A percentile compares a stretch with the other conserved stretches of the same genome.
Evolutionary conservation across 345 rosid genomes (phyloP).

Genomic region (Nasturtium officinale): DNA sequence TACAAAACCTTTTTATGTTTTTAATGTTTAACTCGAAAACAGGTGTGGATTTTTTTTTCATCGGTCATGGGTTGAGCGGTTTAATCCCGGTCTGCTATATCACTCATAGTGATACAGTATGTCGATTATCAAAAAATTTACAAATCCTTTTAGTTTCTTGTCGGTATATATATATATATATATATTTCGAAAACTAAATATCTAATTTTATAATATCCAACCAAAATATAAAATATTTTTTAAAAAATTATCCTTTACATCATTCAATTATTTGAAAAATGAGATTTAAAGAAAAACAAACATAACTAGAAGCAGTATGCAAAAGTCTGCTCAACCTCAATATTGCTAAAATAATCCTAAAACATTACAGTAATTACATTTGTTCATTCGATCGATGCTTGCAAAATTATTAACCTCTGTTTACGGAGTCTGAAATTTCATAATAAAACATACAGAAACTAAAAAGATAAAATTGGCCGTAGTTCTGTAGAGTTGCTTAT

Average conservation of each 20-base stretch:
- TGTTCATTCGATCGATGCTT: background rate
- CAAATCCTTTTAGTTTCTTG: background rate
- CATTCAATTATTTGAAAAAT: slow-evolving; percentile 1
- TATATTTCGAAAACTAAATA: background rate
- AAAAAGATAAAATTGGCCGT: slow-evolving; percentile 2
- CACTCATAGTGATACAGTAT: background rate
- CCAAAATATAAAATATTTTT: too few relatives aligned
- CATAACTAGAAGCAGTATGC: too few relatives aligned
- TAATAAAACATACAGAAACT: background rate
- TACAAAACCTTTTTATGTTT: background rate
- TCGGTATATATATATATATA: too few relatives aligned
- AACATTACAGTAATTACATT: background rate
- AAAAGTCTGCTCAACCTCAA: background rate
- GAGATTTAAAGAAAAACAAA: background rate
- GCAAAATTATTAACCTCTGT: background rate
- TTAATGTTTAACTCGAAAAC: background rate
- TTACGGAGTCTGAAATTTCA: background rate
- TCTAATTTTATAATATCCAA: background rate
- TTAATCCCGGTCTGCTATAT: background rate
- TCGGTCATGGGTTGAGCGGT: background rate
- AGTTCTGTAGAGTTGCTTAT: background rate
- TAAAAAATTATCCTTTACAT: too few relatives aligned
- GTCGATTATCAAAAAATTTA: background rate
- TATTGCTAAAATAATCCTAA: background rate
- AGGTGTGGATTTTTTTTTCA: background rate